Percentiles rank a stretch among this genome's conserved stretches.
Evolutionary conservation across 768 basidiomycete genomes (phyloP).

Genomic region (Lyophyllum atratum): DNA sequence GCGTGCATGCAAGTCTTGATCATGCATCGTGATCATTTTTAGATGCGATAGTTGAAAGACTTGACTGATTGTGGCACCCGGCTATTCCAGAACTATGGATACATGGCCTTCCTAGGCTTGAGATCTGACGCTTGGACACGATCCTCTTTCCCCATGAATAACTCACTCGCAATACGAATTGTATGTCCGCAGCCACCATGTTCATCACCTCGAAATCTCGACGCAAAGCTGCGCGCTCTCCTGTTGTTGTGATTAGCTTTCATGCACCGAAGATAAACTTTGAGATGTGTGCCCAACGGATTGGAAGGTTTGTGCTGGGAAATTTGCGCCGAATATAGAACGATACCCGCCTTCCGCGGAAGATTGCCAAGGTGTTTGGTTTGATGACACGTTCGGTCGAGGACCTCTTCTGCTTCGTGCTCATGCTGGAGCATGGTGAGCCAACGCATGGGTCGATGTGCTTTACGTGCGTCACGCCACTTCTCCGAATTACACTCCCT

Average conservation of each 20-base stretch:
- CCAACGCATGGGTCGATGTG: slow-evolving; percentile 28
- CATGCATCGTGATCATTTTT: slow-evolving; percentile 30
- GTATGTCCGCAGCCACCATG: background rate
- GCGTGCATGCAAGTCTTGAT: slow-evolving; percentile 17
- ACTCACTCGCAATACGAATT: background rate
- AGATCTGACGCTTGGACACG: background rate
- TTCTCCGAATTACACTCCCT: slow-evolving; percentile 37
- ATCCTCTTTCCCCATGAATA: background rate
- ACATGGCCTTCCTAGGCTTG: slow-evolving; percentile 2
- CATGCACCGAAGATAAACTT: slow-evolving; percentile 30
- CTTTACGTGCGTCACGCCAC: slow-evolving; percentile 47
- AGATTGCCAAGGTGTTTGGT: slow-evolving; percentile 40
- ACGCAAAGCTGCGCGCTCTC: slow-evolving; percentile 1
- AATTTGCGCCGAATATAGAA: slow-evolving; percentile 38
- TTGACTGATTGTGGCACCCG: slow-evolving; percentile 41
- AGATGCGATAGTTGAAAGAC: slow-evolving; percentile 4
- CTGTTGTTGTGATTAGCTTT: slow-evolving; percentile 5
- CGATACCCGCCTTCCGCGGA: slow-evolving; percentile 47
- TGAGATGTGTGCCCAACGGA: slow-evolving; percentile 34
- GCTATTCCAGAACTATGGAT: slow-evolving; percentile 18
- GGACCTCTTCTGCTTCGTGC: slow-evolving; percentile 29
- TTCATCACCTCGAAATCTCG: background rate
- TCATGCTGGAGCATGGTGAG: slow-evolving; percentile 28
- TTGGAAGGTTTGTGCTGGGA: slow-evolving; percentile 43
- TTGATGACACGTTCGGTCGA: slow-evolving; percentile 34